These are phyloP conservation scores for Penicillium samsonianum DNA, from an alignment of 495 filamentous ascomycete genomes.

Conservation along the genomic window DNA sequence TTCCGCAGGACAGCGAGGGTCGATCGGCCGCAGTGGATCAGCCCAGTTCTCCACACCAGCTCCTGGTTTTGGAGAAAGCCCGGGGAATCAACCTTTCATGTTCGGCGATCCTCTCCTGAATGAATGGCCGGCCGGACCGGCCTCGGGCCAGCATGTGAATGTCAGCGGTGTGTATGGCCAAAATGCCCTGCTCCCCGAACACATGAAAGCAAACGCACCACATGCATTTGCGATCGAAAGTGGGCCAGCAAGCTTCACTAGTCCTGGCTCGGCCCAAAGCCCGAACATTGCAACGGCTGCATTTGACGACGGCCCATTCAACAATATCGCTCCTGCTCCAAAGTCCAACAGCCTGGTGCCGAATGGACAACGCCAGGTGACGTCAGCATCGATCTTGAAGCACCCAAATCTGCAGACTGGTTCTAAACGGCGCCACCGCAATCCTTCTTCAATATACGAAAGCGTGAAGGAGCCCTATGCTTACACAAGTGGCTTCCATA, in stretches of 20 bases:
- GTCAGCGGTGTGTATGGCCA: slow-evolving; percentile 46
- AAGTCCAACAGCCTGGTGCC: slow-evolving; percentile 40
- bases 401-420: slow-evolving; percentile 53
- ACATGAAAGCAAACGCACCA: slow-evolving; percentile 54
- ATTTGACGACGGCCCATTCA: slow-evolving; percentile 40
- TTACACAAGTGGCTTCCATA: slow-evolving; percentile 88
- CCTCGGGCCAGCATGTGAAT: slow-evolving; percentile 44
- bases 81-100: slow-evolving; percentile 49
- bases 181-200: slow-evolving; percentile 42
- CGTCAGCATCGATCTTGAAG: slow-evolving; percentile 45
- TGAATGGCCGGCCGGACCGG: slow-evolving; percentile 46
- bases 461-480: slow-evolving; percentile 86
- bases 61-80: slow-evolving; percentile 46
- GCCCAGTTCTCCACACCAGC: slow-evolving; percentile 47
- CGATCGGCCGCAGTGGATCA: slow-evolving; percentile 51
- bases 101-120: slow-evolving; percentile 50
- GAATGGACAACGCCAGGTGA: slow-evolving; percentile 43
- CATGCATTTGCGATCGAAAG: slow-evolving; percentile 74
- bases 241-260: slow-evolving; percentile 61
- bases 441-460: slow-evolving; percentile 84
- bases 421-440: slow-evolving; percentile 57
- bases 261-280: slow-evolving; percentile 55
- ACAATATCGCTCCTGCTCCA: slow-evolving; percentile 18
- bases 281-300: slow-evolving; percentile 45
- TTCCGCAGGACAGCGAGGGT: slow-evolving; percentile 49